Evolutionary conservation across 805 yeast species (phyloP), one percentile per base, ranked within the genome.

Genomic region (Saturnispora zaruensis): DNA sequence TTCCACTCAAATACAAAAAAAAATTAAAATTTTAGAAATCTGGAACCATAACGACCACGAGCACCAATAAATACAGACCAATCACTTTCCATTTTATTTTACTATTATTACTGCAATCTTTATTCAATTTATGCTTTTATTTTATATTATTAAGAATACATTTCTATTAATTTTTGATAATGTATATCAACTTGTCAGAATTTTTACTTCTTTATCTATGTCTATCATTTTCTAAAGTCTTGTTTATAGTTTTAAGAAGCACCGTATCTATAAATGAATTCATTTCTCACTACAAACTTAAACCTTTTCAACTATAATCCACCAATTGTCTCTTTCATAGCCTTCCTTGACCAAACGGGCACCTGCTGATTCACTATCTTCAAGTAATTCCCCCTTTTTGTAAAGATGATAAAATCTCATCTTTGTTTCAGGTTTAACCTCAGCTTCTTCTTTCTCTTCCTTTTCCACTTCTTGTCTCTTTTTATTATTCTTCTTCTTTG

Each of bases 241-340:
- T 38, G 42, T 38, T 23, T 38, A 38, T 23, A 38, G n/a, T n/a
- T 23, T 38, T 38, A 38, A 38, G 25, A 38, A 23, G 26, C 11
- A 23, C 24, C 24, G 24, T 38, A 38, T 38, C n/a, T 38, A 23
- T 25, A 46, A 28, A 16, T 32, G 48, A 6, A 46, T 28, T 6
- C 43, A 44, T 8, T 41, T 41, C 3, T 52, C 52, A 47, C 37
- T 47, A 18, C 51, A 40, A 34, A 49, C 13, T 40, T 58, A 60
- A 13, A 55, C 47, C 49, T 67, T 71, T 54, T 68, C 62, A 21
- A 74, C 69, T 3, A 82, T 68, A 2, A 73, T 82, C 86, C 96
- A 91, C 98, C 98, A 93, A 60, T 91, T 91, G 62, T 91, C 99
- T 61, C 77, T 79, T 63, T 93, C 98, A 62, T 91, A 93, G 0